phyloP scores from a whole-genome alignment of 2,329 filamentous ascomycete species.

The Penicillium sclerotiorum region DNA sequence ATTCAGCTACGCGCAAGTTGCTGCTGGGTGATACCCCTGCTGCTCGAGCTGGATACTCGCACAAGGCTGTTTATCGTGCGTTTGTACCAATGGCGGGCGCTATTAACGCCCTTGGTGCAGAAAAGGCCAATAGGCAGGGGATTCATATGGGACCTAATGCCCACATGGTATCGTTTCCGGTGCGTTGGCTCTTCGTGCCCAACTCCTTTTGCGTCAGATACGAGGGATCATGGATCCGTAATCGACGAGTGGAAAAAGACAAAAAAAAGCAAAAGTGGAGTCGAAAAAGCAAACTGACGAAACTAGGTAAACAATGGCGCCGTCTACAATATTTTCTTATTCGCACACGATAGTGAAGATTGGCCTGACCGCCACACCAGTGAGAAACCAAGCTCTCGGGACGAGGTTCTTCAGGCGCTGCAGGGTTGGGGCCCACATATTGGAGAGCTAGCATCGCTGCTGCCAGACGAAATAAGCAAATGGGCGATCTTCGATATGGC shows the following conservation, averaged over 20 bases:
- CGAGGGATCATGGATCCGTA: too few relatives aligned
- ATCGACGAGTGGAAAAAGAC: too few relatives aligned
- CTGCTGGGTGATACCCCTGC: neutral
- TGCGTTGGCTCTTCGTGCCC: too few relatives aligned
- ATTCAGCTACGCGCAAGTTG: neutral
- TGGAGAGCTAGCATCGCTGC: neutral
- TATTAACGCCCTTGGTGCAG: neutral
- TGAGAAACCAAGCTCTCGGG: neutral
- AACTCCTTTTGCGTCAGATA: too few relatives aligned
- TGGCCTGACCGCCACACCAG: neutral
- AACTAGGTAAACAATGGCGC: neutral
- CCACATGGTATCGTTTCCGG: neutral
- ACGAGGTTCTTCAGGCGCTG: neutral
- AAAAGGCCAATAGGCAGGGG: neutral
- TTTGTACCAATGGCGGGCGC: neutral
- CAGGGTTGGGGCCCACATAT: neutral
- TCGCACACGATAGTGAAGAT: neutral
- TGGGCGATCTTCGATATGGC: conserved; percentile 18
- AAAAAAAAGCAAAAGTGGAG: too few relatives aligned
- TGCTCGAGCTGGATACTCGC: neutral
- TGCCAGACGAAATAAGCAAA: neutral
- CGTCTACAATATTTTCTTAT: neutral
- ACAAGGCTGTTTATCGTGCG: neutral
- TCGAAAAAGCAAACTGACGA: neutral
- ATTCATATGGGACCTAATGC: neutral